A percentile compares a stretch with the other conserved stretches of the same genome.
Conservation (phyloP, 768 basidiomycete species). For the Mycena belliarum region DNA sequence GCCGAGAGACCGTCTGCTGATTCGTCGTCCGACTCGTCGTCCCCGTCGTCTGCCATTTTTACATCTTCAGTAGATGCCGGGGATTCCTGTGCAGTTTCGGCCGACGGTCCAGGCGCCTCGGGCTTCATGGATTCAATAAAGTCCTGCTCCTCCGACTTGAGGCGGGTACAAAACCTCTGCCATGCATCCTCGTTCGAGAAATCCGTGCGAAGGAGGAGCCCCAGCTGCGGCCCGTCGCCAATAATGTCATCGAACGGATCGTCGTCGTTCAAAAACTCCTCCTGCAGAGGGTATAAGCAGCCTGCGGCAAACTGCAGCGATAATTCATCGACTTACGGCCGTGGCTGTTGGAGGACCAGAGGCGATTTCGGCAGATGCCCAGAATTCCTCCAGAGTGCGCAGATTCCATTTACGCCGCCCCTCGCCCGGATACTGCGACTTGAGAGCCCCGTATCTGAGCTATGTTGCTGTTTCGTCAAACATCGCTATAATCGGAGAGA, state of each 20-base stretch:
- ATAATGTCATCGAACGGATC: constrained; percentile 57
- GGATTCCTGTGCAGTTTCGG: background rate
- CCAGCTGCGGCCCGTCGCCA: constrained; percentile 50
- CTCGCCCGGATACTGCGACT: constrained; percentile 47
- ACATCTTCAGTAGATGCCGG: constrained; percentile 26
- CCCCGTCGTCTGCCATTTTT: constrained; percentile 32
- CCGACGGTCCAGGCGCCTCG: background rate
- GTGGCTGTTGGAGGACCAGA: constrained; percentile 2
- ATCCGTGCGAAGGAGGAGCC: constrained; percentile 73
- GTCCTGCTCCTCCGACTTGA: constrained; percentile 61
- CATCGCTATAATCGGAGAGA: background rate
- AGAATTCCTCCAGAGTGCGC: constrained; percentile 51
- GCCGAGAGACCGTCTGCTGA: constrained; percentile 32
- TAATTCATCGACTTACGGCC: constrained; percentile 7
- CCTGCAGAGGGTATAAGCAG: constrained; percentile 14
- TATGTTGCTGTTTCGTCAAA: constrained; percentile 20
- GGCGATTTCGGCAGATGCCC: constrained; percentile 37
- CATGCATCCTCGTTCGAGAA: constrained; percentile 69
- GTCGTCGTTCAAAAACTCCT: constrained; percentile 37
- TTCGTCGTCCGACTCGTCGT: constrained; percentile 34
- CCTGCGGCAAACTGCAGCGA: background rate
- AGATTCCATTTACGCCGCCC: constrained; percentile 60
- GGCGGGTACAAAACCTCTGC: constrained; percentile 49
- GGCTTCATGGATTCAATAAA: constrained; percentile 32
- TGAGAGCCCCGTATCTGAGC: constrained; percentile 46